Conservation (phyloP, 495 filamentous ascomycete species). For the Xylaria curta region DNA sequence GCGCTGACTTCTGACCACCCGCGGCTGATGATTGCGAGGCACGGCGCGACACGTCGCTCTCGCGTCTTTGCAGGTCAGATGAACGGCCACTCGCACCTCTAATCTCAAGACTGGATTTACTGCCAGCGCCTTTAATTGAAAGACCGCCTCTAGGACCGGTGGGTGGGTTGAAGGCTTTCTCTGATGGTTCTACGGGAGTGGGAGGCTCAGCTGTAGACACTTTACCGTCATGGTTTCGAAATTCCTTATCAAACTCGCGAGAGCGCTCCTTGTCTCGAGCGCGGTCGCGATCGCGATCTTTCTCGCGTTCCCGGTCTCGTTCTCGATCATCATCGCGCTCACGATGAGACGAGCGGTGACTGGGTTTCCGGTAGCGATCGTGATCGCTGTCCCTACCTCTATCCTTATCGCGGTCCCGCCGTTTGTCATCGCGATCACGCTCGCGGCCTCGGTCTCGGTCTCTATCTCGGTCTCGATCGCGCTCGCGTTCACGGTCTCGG, state of each 20-base stretch:
- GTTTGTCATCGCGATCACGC: conserved; percentile 52
- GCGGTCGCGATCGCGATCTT: conserved; percentile 49
- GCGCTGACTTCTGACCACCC: conserved; percentile 39
- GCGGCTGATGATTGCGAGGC: conserved; percentile 50
- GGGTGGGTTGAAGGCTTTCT: conserved; percentile 47
- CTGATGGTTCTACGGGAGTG: conserved; percentile 50
- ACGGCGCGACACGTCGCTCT: conserved; percentile 41
- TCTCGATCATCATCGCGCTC: conserved; percentile 49
- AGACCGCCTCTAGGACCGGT: conserved; percentile 47
- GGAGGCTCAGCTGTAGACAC: conserved; percentile 40
- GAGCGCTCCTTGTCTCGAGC: conserved; percentile 52
- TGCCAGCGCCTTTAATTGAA: conserved; percentile 46
- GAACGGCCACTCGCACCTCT: conserved; percentile 43
- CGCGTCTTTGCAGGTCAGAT: conserved; percentile 34
- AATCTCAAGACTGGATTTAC: conserved; percentile 44
- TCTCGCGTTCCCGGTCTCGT: conserved; percentile 54
- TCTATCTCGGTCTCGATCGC: conserved; percentile 49
- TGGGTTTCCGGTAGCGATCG: conserved; percentile 46
- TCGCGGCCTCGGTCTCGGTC: conserved; percentile 54
- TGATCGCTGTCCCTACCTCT: conserved; percentile 43
- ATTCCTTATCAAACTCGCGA: conserved; percentile 50
- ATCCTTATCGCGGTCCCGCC: conserved; percentile 54
- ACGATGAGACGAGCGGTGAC: conserved; percentile 52
- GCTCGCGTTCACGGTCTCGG: conserved; percentile 51
- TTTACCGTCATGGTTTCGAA: conserved; percentile 60